These are phyloP conservation scores for Lachnellula arida DNA, from an alignment of 2,329 filamentous ascomycete species.

Conservation along the genomic window DNA sequence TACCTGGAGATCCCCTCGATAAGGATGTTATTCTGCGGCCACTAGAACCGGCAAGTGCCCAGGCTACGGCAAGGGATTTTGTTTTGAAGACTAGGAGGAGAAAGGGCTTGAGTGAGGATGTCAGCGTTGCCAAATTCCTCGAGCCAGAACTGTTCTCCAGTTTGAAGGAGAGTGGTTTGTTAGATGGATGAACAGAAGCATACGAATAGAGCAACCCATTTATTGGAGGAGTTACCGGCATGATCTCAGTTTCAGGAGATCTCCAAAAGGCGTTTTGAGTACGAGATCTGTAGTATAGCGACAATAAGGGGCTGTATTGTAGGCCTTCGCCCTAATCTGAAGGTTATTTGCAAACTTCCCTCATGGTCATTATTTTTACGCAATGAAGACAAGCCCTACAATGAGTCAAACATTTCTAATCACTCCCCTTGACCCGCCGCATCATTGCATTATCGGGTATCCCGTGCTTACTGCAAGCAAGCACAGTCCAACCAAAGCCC, in stretches of 20 bases:
- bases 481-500: no score
- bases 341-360: neutral
- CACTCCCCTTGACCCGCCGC: neutral
- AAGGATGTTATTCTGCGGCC: conserved; percentile 76
- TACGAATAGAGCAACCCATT: conserved; percentile 4
- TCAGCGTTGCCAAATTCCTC: conserved; percentile 91
- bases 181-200: conserved; percentile 51
- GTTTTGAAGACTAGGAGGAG: conserved; percentile 90
- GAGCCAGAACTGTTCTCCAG: conserved; percentile 90
- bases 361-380: neutral
- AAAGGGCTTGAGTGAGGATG: conserved; percentile 93
- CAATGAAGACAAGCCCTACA: neutral
- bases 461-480: neutral
- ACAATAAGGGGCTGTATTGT: neutral
- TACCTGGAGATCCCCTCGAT: conserved; percentile 92
- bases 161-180: conserved; percentile 80
- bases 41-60: conserved; percentile 80
- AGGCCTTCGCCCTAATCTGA: neutral
- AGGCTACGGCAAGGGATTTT: conserved; percentile 91
- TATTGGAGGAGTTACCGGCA: conserved; percentile 16
- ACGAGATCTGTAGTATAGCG: conserved; percentile 11
- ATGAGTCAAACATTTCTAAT: neutral
- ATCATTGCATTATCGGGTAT: neutral
- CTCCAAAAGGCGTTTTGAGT: conserved; percentile 13
- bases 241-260: conserved; percentile 12